These are phyloP conservation scores for Apiotrichum brassicae DNA, from an alignment of 1,284 basidiomycete species.

Conservation along the genomic window DNA sequence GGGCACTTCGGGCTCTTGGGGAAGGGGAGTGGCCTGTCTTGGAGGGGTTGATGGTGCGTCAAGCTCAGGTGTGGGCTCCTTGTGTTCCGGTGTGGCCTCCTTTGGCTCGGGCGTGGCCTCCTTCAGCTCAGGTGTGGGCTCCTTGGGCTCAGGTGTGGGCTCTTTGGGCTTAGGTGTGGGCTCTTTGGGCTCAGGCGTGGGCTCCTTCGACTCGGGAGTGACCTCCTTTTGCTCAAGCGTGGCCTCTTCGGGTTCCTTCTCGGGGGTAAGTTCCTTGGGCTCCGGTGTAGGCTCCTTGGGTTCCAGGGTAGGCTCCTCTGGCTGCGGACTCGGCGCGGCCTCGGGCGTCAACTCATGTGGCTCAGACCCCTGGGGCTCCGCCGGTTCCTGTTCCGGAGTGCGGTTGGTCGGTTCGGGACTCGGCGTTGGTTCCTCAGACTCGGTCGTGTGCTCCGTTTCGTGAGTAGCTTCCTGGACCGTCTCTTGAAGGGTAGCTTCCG, in stretches of 20 bases:
- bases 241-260: not conserved
- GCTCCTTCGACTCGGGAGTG: not conserved
- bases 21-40: too few relatives aligned
- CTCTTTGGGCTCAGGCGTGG: not conserved
- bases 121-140: not conserved
- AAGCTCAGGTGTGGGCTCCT: too few relatives aligned
- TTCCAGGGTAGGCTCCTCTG: not conserved
- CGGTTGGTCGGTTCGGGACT: too few relatives aligned
- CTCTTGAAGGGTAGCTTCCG: not conserved
- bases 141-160: not conserved
- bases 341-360: too few relatives aligned
- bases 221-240: not conserved
- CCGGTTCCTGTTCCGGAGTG: not conserved
- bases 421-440: conserved; percentile 1
- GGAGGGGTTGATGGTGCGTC: too few relatives aligned
- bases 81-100: not conserved
- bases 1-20: too few relatives aligned
- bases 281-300: conserved; percentile 18
- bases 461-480: not conserved
- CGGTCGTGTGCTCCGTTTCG: not conserved
- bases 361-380: conserved; percentile 10
- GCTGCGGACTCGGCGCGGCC: not conserved
- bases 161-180: not conserved
- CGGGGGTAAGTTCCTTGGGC: too few relatives aligned
- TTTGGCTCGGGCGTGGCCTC: too few relatives aligned